Evolutionary conservation across 2,329 filamentous ascomycete species (phyloP), one percentile per base, ranked within the genome.

Genomic region (Xylariales sp.): DNA sequence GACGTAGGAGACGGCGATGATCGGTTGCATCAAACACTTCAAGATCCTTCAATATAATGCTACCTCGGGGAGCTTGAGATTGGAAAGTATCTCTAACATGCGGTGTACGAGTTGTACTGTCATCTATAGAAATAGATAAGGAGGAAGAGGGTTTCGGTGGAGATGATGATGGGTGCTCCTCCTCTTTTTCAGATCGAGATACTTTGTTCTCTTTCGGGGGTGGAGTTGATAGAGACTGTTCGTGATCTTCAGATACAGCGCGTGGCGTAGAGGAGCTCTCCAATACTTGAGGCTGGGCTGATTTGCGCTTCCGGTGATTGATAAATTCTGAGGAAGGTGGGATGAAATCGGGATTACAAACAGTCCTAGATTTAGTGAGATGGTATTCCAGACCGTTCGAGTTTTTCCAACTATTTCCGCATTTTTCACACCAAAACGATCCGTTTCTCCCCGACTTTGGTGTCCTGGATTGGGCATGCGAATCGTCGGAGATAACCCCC

Each of bases 371-470:
- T 71, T 88, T 89, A 41, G 83, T 84, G 14, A 85, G 76, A 69
- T 89, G 87, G 72, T 89, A 89, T 58, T 87, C 86, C 16, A 89
- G 78, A 0, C 87, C 87, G 53, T 86, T 79, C 41, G 85, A 80
- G 59, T 89, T 89, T 75, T 88, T 88, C 86, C 86, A 89, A 10
- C 76, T 78, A 3, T 82, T 83, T 9, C 83, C 83, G 66, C 87
- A 89, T 50, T 82, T 85, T 9, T 86, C 82, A 68, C 87, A 89
- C 23, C 77, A 79, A 72, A 79, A 87, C 1, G 67, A 66, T 60
- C 69, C 60, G 46, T 71, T 70, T 39, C 64, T 69, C 39, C 64
- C 48, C 16, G 52, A 6, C 55, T 34, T 60, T 7, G 59, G 30
- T 14, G 52, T 34, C 48, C 10, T 65, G 3, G 52, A 16, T 41